These are phyloP conservation scores for Citrus trifoliata DNA, from an alignment of 345 rosid genomes.

Conservation along the genomic window DNA sequence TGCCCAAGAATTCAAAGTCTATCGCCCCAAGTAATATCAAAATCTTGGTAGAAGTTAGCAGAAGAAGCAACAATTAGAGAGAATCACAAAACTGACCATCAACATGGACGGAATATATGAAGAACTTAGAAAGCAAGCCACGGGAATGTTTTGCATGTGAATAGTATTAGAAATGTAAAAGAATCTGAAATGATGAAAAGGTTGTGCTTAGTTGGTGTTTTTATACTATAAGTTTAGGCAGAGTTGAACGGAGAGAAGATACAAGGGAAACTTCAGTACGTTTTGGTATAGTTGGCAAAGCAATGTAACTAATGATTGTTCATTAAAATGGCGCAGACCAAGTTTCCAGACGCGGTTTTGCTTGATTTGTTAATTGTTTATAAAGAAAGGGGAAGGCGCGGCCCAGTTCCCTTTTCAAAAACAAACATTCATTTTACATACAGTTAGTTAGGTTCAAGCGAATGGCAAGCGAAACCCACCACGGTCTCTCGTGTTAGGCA, in stretches of 20 bases:
- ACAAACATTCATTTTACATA: no score
- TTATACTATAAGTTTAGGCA: not conserved
- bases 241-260: not conserved
- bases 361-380: not conserved
- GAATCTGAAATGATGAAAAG: not conserved
- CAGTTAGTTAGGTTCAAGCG: no score
- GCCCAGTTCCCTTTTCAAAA: no score
- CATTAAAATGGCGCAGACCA: not conserved
- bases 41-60: conserved; percentile 24
- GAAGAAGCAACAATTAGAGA: not conserved
- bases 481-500: not conserved
- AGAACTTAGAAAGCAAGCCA: not conserved
- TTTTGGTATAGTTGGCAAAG: not conserved
- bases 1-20: conserved; percentile 66
- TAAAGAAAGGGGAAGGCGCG: not conserved
- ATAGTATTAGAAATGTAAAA: not conserved
- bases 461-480: not conserved
- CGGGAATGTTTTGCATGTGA: not conserved
- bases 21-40: conserved; percentile 48
- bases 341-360: not conserved
- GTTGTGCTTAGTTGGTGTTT: not conserved
- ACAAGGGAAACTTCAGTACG: not conserved
- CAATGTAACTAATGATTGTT: not conserved
- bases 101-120: not conserved
- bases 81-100: not conserved